phyloP scores from a whole-genome alignment of 805 yeast genomes.

The Isabelozyma rhagii region DNA sequence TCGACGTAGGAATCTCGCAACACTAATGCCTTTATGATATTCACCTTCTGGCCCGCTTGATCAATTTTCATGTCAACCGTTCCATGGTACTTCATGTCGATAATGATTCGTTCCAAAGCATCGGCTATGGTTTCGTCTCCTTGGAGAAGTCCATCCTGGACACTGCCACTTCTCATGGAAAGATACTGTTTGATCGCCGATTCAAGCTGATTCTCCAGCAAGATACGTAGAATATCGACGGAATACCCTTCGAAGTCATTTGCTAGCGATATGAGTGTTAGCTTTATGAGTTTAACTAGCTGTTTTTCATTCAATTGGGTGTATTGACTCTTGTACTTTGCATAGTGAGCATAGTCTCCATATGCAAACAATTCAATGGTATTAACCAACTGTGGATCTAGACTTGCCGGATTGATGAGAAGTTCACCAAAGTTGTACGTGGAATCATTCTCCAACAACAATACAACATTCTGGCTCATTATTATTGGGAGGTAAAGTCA shows the following conservation, averaged over 20 bases:
- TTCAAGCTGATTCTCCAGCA: background rate
- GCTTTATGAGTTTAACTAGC: constrained; percentile 21
- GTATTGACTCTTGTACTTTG: constrained; percentile 12
- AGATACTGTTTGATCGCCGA: background rate
- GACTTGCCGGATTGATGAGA: background rate
- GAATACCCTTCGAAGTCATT: constrained; percentile 19
- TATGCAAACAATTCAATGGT: constrained; percentile 38
- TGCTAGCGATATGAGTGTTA: constrained; percentile 22
- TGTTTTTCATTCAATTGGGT: constrained; percentile 10
- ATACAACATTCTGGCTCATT: background rate
- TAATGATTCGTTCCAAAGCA: constrained; percentile 17
- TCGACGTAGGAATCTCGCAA: constrained; percentile 33
- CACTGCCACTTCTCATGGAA: background rate
- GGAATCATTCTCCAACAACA: background rate
- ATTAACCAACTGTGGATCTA: constrained; percentile 8
- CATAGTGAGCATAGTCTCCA: constrained; percentile 28
- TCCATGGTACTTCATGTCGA: constrained; percentile 22
- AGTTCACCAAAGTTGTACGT: background rate
- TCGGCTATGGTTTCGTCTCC: constrained; percentile 1
- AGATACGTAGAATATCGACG: background rate
- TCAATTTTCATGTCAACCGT: constrained; percentile 25
- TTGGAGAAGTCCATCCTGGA: background rate
- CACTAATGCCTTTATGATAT: constrained; percentile 13
- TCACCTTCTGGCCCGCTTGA: constrained; percentile 14
- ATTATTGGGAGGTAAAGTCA: background rate